Conservation (phyloP, 768 basidiomycete genomes). For the Termitomyces sp. region DNA sequence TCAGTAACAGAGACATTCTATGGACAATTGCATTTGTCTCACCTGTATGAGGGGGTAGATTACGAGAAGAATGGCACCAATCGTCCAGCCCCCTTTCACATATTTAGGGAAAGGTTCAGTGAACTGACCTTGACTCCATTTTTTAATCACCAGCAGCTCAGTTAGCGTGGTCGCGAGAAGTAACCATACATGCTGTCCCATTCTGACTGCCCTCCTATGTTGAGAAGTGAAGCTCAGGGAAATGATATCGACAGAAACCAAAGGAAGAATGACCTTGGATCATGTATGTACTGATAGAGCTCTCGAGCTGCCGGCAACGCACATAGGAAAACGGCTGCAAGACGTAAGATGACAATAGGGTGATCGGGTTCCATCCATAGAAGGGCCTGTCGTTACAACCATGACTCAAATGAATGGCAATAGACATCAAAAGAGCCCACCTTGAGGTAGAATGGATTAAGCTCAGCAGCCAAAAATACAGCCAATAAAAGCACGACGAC, state of each 20-base stretch:
- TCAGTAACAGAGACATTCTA: background rate
- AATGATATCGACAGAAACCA: background rate
- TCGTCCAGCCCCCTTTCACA: conserved; percentile 66
- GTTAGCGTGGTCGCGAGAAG: conserved; percentile 82
- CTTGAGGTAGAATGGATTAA: conserved; percentile 88
- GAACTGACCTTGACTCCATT: conserved; percentile 78
- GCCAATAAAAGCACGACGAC: conserved; percentile 72
- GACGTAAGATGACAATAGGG: conserved; percentile 69
- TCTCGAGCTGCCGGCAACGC: conserved; percentile 85
- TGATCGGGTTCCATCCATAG: conserved; percentile 92
- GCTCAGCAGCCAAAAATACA: conserved; percentile 78
- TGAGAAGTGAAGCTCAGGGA: background rate
- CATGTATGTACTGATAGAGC: conserved; percentile 77
- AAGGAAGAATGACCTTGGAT: conserved; percentile 52
- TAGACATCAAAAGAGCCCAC: conserved; percentile 27
- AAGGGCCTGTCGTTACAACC: conserved; percentile 31
- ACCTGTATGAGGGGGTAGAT: conserved; percentile 70
- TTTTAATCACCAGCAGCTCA: conserved; percentile 73
- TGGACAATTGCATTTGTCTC: conserved; percentile 17
- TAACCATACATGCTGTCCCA: conserved; percentile 89
- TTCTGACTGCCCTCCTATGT: conserved; percentile 70
- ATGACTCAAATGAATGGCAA: conserved; percentile 1
- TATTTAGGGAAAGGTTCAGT: conserved; percentile 52
- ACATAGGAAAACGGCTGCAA: conserved; percentile 77
- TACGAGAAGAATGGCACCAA: conserved; percentile 53